These are phyloP conservation scores for Cystofilobasidium bisporidii DNA, from an alignment of 768 basidiomycete species.

Conservation along the genomic window DNA sequence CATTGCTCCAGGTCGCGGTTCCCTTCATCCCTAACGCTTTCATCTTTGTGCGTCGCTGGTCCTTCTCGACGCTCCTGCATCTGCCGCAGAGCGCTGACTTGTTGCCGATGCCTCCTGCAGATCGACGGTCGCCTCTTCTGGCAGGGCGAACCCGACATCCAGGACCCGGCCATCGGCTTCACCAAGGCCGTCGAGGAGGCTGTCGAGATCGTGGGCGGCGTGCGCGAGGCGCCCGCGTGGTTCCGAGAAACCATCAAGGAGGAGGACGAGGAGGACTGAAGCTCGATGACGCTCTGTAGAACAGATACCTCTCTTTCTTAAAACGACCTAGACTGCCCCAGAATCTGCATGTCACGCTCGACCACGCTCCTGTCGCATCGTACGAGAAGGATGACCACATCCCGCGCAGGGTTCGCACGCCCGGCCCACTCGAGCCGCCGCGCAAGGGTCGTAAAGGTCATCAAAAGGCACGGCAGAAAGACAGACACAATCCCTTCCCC, in stretches of 20 bases:
- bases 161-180: background rate
- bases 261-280: background rate
- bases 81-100: too few relatives aligned
- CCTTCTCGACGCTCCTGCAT: background rate
- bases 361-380: too few relatives aligned
- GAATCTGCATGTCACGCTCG: too few relatives aligned
- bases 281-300: background rate
- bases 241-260: background rate
- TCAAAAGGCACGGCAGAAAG: background rate
- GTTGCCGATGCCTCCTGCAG: too few relatives aligned
- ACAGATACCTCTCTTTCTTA: too few relatives aligned
- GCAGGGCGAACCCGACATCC: constrained; percentile 18
- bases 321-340: too few relatives aligned
- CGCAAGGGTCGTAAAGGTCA: background rate
- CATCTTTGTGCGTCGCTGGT: constrained; percentile 2
- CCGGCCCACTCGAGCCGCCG: too few relatives aligned
- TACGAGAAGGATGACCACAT: too few relatives aligned
- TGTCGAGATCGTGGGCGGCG: constrained; percentile 13
- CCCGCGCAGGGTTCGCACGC: too few relatives aligned
- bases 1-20: background rate
- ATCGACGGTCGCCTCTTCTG: constrained; percentile 7
- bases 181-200: constrained; percentile 10
- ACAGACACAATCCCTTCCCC: background rate
- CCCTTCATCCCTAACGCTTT: constrained; percentile 20
- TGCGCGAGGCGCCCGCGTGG: constrained; percentile 3